Base-by-base conservation (phyloP, 768 basidiomycete species). In the Aureoboletus auriporus region DNA sequence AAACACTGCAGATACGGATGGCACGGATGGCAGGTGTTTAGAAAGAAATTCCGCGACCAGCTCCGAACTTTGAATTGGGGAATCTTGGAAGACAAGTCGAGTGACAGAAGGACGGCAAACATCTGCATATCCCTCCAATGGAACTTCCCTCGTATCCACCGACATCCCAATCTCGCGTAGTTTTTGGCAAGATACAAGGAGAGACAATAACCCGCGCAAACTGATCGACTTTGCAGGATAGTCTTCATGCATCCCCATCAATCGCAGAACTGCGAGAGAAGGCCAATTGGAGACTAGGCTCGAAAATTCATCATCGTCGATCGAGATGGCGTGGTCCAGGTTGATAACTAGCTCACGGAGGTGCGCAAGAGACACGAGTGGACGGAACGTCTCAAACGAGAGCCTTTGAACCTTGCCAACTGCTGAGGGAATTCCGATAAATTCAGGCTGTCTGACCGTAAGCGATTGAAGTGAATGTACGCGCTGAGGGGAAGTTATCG, bases 391-490 rank as follows among this genome's bases (percentile, higher is more conserved):
- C 10, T 48, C 44, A 13, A 39, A 42, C 2, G 50, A 37, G n/a
- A 54, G 34, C 2, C 23, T 14, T 20, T 26, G 36, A 7, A 10
- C 17, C 5, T 17, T 36, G 5, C 7, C 8, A 11, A 1, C 8
- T 7, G 39, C 9, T 48, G 10, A 7, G 12, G 20, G 8, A 17
- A 6, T 6, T 7, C 16, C 16, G 11, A 11, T 1, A 26, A 3
- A 26, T 23, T n/a, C 23, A 23, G 20, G 5, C 3, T 9, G 27
- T 6, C 12, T 31, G 35, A 37, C 6, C 16, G 23, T 26, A 14
- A 51, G 11, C 0, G 45, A 51, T 33, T 14, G 42, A 16, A 51
- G 53, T 3, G 48, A 53, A 38, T 34, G 44, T 12, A n/a, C 2
- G 13, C 48, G 48, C 26, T 23, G 51, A 20, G 48, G 44, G 17